A percentile compares a stretch with the other conserved stretches of the same genome.
Evolutionary conservation across 1,284 basidiomycete genomes (phyloP).

Genomic region (Leccinum pachyderme): DNA sequence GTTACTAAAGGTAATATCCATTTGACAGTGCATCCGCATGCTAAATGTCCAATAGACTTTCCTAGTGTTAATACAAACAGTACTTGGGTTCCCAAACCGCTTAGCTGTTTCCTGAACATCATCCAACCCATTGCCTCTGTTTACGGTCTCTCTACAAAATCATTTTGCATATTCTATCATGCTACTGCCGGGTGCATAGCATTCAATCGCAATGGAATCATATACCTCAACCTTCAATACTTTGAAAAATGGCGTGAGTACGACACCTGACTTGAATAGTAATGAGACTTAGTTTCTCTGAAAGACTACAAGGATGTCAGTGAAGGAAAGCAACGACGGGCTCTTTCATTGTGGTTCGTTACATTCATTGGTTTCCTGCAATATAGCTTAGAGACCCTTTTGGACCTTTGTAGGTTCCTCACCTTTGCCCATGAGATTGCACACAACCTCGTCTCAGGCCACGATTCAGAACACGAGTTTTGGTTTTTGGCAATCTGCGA

Average conservation of each 20-base stretch:
- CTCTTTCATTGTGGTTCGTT: conserved; percentile 75
- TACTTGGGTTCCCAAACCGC: conserved; percentile 34
- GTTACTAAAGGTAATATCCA: neutral
- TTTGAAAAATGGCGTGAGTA: conserved; percentile 74
- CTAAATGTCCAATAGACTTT: conserved; percentile 27
- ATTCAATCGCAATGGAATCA: conserved; percentile 86
- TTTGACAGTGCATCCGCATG: neutral
- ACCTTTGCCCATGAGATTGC: neutral
- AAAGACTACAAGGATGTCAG: conserved; percentile 72
- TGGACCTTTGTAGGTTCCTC: neutral
- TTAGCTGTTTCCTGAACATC: conserved; percentile 64
- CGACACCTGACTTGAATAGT: neutral
- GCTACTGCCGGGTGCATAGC: conserved; percentile 77
- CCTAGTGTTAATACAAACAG: conserved; percentile 38
- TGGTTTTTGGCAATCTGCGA: neutral
- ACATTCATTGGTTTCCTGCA: neutral
- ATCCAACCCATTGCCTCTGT: conserved; percentile 52
- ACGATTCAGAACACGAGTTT: neutral
- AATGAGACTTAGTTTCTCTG: neutral
- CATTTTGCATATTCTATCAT: conserved; percentile 71
- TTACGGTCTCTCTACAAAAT: conserved; percentile 60
- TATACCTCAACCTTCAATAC: conserved; percentile 89
- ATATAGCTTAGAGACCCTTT: neutral
- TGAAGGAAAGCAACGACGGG: conserved; percentile 53
- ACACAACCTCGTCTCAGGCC: neutral